Evolutionary conservation across 192 early-diverging fungal genomes (phyloP).

Genomic region (Powellomyces hirtus): DNA sequence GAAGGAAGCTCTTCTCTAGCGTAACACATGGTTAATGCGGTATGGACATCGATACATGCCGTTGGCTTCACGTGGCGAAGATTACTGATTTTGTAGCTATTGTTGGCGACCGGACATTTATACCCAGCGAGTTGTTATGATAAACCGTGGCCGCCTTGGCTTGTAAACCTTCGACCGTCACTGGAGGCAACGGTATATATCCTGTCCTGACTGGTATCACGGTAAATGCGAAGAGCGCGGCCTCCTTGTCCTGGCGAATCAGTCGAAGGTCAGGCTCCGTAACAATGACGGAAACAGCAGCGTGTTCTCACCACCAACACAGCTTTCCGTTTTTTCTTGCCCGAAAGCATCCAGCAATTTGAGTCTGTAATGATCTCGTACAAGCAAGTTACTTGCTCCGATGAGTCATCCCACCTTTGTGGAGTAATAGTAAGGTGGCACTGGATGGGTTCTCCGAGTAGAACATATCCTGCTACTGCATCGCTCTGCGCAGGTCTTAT

Average conservation of each 20-base stretch:
- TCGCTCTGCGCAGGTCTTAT: constrained; percentile 18
- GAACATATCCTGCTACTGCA: constrained; percentile 32
- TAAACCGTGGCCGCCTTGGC: neutral
- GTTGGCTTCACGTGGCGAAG: neutral
- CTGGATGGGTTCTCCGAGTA: constrained; percentile 56
- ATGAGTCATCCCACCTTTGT: constrained; percentile 9
- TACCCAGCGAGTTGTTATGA: neutral
- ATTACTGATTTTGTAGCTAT: neutral
- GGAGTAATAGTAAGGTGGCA: constrained; percentile 46
- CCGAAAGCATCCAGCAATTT: neutral
- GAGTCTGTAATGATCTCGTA: neutral
- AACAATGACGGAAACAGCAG: neutral
- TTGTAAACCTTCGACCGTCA: neutral
- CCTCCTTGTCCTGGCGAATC: neutral
- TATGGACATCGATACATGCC: too few species aligned
- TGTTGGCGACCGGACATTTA: neutral
- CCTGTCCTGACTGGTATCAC: constrained; percentile 1
- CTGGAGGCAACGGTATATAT: neutral
- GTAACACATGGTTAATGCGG: too few species aligned
- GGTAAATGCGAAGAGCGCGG: neutral
- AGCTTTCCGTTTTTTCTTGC: neutral
- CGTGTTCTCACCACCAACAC: neutral
- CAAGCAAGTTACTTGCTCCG: neutral
- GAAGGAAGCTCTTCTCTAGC: too few species aligned
- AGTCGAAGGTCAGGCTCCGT: neutral